phyloP scores from a whole-genome alignment of 2,329 filamentous ascomycete genomes.

The Chrysosporium queenslandicum region DNA sequence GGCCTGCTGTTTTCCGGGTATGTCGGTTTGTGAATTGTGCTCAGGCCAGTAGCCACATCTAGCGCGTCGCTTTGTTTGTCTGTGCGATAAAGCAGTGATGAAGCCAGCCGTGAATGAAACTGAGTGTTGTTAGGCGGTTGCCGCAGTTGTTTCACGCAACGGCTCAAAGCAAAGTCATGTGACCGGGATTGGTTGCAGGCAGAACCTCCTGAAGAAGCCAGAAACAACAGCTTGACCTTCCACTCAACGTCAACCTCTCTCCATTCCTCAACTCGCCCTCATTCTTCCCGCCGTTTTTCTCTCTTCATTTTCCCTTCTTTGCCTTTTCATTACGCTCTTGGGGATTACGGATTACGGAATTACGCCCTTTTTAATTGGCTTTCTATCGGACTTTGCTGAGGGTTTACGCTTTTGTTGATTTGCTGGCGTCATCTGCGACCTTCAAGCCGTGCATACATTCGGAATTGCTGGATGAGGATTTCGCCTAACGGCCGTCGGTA shows the following conservation, averaged over 20 bases:
- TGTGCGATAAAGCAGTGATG: no score
- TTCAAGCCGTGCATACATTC: constrained; percentile 18
- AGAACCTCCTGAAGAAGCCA: not conserved
- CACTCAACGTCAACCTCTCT: not conserved
- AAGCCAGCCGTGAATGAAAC: no score
- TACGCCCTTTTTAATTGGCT: constrained; percentile 8
- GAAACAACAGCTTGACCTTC: constrained; percentile 3
- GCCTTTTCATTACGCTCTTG: constrained; percentile 18
- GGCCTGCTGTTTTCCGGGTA: no score
- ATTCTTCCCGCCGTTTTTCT: constrained; percentile 21
- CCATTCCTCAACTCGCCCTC: not conserved
- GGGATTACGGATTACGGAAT: constrained; percentile 8
- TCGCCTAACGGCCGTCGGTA: constrained; percentile 32
- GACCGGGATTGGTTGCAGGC: not conserved
- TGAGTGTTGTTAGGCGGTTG: no score
- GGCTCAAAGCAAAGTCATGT: not conserved
- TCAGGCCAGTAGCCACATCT: no score
- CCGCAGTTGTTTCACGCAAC: not conserved
- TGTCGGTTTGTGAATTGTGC: no score
- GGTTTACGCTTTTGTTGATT: constrained; percentile 13
- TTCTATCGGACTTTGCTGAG: constrained; percentile 8
- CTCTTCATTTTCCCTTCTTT: not conserved
- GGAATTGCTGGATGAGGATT: constrained; percentile 31
- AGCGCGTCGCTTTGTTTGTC: no score
- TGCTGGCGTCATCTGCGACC: constrained; percentile 22